Base-by-base conservation (phyloP, 495 filamentous ascomycete species). In the Clavariopsis aquatica region DNA sequence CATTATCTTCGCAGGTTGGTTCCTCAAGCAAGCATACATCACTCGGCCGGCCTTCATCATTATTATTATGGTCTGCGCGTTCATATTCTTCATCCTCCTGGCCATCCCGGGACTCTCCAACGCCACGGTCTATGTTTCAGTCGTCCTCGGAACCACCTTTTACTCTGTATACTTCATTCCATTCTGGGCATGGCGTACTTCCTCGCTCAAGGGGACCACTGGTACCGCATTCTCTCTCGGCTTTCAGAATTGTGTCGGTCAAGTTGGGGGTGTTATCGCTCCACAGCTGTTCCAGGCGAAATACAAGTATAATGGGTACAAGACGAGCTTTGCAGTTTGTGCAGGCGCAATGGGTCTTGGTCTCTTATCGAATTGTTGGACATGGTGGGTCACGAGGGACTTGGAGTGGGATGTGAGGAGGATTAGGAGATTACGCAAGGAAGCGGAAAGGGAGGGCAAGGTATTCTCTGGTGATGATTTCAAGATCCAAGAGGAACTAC, bases 211-310 rank as follows among this genome's bases (percentile, higher is more conserved):
- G 59, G 73, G 74, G 0, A 69, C 70, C 0, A 77, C 74, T 1
- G 74, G 74, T 15, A 64, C 74, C 2, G 74, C 74, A 2, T 77
- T 77, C 54, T 71, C 73, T 6, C 64, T 75, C 12, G 74, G 65
- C 20, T 71, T 77, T 26, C 72, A 74, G 31, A 70, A 66, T 7
- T 70, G 73, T 24, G 61, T 74, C 36, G 74, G 72, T 1, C 74
- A 77, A 57, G 65, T 77, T 0, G 75, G 75, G n/a, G 72, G 72
- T 23, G 72, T 73, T 10, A 65, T 75, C 36, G 73, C 66, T 0
- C 73, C 72, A 12, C 73, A 77, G 69, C 69, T 77, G 12, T 75
- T 77, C 68, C 70, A 73, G 56, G 62, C 64, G 17, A 52, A 61
- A 15, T 77, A 62, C 13, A 72, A 71, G 1, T 41, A 56, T 15